Base-by-base conservation (phyloP, 768 basidiomycete species). In the Termitomyces sp. region DNA sequence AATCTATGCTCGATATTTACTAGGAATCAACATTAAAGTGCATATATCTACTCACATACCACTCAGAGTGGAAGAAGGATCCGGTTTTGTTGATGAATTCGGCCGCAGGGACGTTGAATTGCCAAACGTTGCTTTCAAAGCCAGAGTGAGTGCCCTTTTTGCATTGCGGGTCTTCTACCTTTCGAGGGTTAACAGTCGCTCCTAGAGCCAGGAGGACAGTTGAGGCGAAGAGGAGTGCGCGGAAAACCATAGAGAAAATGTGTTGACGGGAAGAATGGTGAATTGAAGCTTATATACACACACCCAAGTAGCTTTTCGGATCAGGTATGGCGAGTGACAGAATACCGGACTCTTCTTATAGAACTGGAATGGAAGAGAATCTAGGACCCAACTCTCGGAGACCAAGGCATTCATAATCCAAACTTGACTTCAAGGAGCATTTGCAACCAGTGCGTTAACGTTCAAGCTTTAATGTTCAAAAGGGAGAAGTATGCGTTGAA, bases 31-130 rank as follows among this genome's bases (percentile, higher is more conserved):
- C 1, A 3, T 28, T 3, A 28, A 28, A 20, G 10, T 15, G 13
- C 5, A 28, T n/a, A 51, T 5, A 13, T 58, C 13, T 31, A 61
- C 60, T 57, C 51, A 61, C 60, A 58, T 61, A 61, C 61, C 61
- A 62, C 54, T 62, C 61, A 16, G 61, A 41, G 41, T 59, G 39
- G n/a, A 62, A 54, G 34, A 54, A 62, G 13, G 61, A 59, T 31
- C 57, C 57, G 1, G 48, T 59, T 39, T 52, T 59, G 20, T 62
- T 47, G 33, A 52, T 56, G n/a, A 62, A 58, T 18, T 53, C 15
- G 7, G 26, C 22, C 9, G 54, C 54, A 7, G 61, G 61, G 15
- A 24, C 41, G 33, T 52, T 46, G 47, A 51, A 53, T 22, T 62
- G 61, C 57, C 58, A 62, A 6, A 50, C 41, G 41, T 54, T 59